Percentiles rank a stretch among this genome's conserved stretches.
These are phyloP conservation scores for Chaetothyriales sp. DNA, from an alignment of 2,329 filamentous ascomycete genomes.

Conservation along the genomic window DNA sequence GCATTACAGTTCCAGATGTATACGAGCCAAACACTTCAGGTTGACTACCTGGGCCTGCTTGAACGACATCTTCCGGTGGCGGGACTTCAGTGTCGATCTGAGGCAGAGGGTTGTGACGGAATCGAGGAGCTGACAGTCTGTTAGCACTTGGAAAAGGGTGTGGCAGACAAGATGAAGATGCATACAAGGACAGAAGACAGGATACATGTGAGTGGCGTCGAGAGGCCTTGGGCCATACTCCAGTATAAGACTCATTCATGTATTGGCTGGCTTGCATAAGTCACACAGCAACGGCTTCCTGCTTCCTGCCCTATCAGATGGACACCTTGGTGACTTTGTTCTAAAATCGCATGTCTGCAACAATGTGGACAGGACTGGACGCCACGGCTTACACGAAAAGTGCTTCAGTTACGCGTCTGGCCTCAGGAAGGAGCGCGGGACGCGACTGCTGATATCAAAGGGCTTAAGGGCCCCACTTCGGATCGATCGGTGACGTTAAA, in stretches of 20 bases:
- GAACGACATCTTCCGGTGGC: neutral
- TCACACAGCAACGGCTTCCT: neutral
- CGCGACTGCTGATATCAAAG: too few species aligned
- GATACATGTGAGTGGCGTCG: conserved; percentile 9
- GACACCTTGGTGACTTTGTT: too few species aligned
- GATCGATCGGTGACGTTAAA: too few species aligned
- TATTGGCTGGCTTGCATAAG: neutral
- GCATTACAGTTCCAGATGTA: neutral
- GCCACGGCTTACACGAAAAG: neutral
- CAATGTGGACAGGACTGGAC: neutral
- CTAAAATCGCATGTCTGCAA: neutral
- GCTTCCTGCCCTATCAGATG: too few species aligned
- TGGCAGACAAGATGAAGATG: neutral
- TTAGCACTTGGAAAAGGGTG: neutral
- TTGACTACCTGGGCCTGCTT: neutral
- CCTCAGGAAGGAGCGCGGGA: neutral
- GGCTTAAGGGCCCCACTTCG: too few species aligned
- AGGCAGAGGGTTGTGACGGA: neutral
- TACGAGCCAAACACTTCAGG: neutral
- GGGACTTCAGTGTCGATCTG: neutral
- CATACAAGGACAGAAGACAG: conserved; percentile 8
- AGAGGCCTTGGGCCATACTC: conserved; percentile 7
- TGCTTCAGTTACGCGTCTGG: conserved; percentile 4
- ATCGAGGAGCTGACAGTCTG: neutral
- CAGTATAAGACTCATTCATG: conserved; percentile 10